Evolutionary conservation across 495 filamentous ascomycete genomes (phyloP), one percentile per base, ranked within the genome.

Genomic region (Oidiodendron maius): DNA sequence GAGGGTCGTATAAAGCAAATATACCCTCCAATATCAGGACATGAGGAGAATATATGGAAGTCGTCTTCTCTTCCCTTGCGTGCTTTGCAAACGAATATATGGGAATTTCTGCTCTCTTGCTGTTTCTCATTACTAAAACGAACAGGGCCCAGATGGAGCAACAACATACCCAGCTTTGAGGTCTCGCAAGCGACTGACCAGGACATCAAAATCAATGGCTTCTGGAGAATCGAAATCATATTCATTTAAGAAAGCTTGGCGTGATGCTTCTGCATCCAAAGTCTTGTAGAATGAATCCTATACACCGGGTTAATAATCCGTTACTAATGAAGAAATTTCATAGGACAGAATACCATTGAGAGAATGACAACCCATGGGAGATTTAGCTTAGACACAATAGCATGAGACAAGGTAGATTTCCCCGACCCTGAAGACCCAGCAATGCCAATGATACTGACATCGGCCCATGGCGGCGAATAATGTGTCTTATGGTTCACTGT

Each of bases 261-360:
- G 74, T 30, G 86, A 87, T 49, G 90, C 68, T 59, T 94, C 89
- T 3, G 77, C 66, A 39, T 72, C 77, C 55, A 97, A 69, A 22
- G 81, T 80, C 63, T 95, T 97, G 70, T 98, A 98, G 63, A 94
- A 98, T 1, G 90, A 96, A 62, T 98, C 93, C 90, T 96, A 62
- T 34, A 41, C 28, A n/a, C 40, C 24, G 20, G 20, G 21, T 44
- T 24, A 40, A 45, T 41, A 36, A 34, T 18, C 16, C 1, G 3
- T 17, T 16, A 15, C 2, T 40, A 30, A 30, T 30, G 12, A 5
- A 30, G 5, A 17, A 32, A n/a, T 16, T 17, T 23, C 10, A 36
- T 43, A n/a, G 13, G 17, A 46, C 25, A 34, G 12, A 24, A 52
- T 76, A 95, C 90, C 81, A 98, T 96, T 25, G 89, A 91, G 53